A percentile compares a stretch with the other conserved stretches of the same genome.
Conservation (phyloP, 352 stramenopile genomes). For the Phytopythium mirpurense region DNA sequence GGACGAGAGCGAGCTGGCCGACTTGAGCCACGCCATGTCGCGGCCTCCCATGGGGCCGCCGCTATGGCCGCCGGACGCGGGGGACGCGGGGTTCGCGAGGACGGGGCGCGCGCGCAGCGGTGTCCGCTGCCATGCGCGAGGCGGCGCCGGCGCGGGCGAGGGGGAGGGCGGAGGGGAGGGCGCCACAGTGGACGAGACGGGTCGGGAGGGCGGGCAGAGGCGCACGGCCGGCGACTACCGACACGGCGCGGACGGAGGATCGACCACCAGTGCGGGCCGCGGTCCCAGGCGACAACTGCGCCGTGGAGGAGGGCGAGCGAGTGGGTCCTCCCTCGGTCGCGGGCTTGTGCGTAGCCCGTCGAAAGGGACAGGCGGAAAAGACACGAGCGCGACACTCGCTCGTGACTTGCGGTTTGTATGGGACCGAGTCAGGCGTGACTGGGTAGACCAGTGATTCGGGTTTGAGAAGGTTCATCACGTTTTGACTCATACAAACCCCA, state of each 20-base stretch:
- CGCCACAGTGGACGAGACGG: no score
- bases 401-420: background rate
- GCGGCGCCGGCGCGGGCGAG: background rate
- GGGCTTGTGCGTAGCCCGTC: no score
- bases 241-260: no score
- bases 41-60: background rate
- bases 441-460: no score
- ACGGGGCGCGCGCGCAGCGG: constrained; percentile 2
- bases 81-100: background rate
- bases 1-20: constrained; percentile 16
- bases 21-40: constrained; percentile 28
- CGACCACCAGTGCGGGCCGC: background rate
- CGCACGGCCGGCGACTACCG: background rate
- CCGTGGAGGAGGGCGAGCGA: no score
- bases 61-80: background rate
- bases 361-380: no score
- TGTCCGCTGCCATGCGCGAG: constrained; percentile 1
- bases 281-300: background rate
- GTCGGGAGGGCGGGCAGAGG: background rate
- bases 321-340: background rate
- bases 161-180: background rate
- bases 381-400: background rate
- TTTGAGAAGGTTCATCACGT: no score
- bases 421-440: background rate
- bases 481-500: no score